Evolutionary conservation across 176 grass and related monocot species (phyloP), one percentile per base, ranked within the genome.

Genomic region (Hsuehochloa calcarea): DNA sequence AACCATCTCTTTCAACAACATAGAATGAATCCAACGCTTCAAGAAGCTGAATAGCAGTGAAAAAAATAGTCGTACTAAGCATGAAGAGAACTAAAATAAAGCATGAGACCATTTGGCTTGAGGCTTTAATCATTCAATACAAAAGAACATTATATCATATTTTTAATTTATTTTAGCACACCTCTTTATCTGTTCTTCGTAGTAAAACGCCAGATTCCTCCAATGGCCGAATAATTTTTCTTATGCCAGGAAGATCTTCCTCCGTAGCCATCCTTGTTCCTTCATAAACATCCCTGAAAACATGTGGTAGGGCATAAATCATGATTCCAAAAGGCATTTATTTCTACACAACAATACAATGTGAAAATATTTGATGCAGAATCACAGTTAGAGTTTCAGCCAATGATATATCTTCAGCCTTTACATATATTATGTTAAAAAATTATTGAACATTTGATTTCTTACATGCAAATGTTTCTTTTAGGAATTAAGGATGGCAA

Each of bases 1-100:
- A 95, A 72, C 87, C 88, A 79, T 98, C 96, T 95, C 96, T 98
- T 89, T 98, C 93, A 65, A 98, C 91, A 64, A 98, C 89, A 68
- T 92, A 85, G 84, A 92, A 93, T 14, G 93, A 87, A 17, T 90
- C 79, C 84, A 95, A 75, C 5, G 88, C 84, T 88, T 93, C 86
- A 82, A 92, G 80, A 93, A 98, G 91, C 96, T 98, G 85, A 87
- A 84, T 13, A 86, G 34, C 26, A 68, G 61, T 79, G 17, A n/a
- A 69, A 74, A 51, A 41, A 64, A 19, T 67, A 90, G 56, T 58
- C 41, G 17, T 58, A 72, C 61, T 85, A 71, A 70, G 41, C 47
- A 60, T 49, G 23, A 87, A 78, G 34, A 74, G 44, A 70, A 35
- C 68, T 46, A 77, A 65, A 78, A 37, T 11, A 56, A 78, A 67